Evolutionary conservation across 2,329 filamentous ascomycete species (phyloP), one percentile per base, ranked within the genome.

Genomic region (Aspergillus puulaauensis): DNA sequence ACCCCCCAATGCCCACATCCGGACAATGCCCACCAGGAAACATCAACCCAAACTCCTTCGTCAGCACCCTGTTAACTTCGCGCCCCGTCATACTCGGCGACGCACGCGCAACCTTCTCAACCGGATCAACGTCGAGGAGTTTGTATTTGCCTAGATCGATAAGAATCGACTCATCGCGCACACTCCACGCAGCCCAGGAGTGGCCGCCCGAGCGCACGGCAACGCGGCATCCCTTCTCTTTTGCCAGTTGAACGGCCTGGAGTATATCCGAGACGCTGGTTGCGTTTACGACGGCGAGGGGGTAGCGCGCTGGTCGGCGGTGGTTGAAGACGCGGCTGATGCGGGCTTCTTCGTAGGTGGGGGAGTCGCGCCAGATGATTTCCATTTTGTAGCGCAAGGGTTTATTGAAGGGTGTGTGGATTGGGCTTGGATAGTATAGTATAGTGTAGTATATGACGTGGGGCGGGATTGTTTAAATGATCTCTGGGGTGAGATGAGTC

Each of bases 1-100:
- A 84, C 0, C 82, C 82, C 0, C 82, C 82, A n/a, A 85, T 63
- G 8, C 80, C 82, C 17, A 85, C 82, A 66, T 83, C 81, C 0
- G 82, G 82, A 64, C 82, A 85, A 66, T 85, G 83, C 0, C 82
- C 83, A 1, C 80, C 81, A 0, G 76, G 73, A 61, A 85, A 85
- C 71, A 83, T 76, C 37, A 77, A 68, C 0, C 77, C 79, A 14
- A 12, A 24, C 3, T 74, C 45, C 9, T 52, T 51, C 9, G 47
- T 51, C n/a, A 71, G 44, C 4, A 44, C 21, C 0, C 46, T 49
- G 51, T 70, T 70, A 4, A 72, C 33, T 12, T 68, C 65, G 6
- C 58, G 48, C 1, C 82, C 80, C 1, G 80, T 83, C n/a, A 75
- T 75, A 51, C 77, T 79, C 3, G 82, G 77, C 4, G 81, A 78